Evolutionary conservation across 768 basidiomycete species (phyloP).

Genomic region (Pleurotus salmoneostramineus): DNA sequence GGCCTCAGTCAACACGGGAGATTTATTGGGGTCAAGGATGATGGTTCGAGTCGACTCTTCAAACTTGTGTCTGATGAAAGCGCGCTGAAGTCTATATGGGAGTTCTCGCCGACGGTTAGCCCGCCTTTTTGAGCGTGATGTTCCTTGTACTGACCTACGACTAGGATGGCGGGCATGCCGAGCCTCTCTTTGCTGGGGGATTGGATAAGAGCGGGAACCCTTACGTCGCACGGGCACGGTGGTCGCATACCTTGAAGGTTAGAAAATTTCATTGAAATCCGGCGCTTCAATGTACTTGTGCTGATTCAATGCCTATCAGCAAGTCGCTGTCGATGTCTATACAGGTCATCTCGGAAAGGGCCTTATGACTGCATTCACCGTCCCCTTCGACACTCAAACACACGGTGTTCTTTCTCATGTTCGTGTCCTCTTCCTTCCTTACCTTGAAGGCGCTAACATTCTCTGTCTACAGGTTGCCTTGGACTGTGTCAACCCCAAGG

Average conservation of each 20-base stretch:
- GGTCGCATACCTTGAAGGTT: constrained; percentile 55
- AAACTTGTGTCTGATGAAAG: constrained; percentile 38
- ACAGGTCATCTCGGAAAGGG: constrained; percentile 46
- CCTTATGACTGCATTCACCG: constrained; percentile 45
- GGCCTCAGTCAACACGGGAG: constrained; percentile 53
- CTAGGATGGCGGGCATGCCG: constrained; percentile 27
- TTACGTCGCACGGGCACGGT: constrained; percentile 61
- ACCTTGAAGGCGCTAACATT: neutral
- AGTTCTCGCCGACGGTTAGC: constrained; percentile 55
- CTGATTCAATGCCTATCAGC: constrained; percentile 29
- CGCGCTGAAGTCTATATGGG: constrained; percentile 37
- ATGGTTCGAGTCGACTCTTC: constrained; percentile 57
- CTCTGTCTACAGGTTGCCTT: constrained; percentile 40
- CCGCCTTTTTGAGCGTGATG: neutral
- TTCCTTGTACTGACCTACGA: neutral
- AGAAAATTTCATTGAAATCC: too few species aligned
- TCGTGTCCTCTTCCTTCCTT: constrained; percentile 15
- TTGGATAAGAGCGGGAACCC: constrained; percentile 44
- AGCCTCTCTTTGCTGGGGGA: constrained; percentile 57
- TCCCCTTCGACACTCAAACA: constrained; percentile 59
- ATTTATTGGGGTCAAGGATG: constrained; percentile 53
- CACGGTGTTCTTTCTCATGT: constrained; percentile 75
- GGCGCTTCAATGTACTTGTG: constrained; percentile 14
- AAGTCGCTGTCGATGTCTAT: constrained; percentile 51
- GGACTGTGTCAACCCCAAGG: constrained; percentile 40